A percentile compares a stretch with the other conserved stretches of the same genome.
Evolutionary conservation across 495 filamentous ascomycete species (phyloP).

Genomic region (Hypoxylon intermedium): DNA sequence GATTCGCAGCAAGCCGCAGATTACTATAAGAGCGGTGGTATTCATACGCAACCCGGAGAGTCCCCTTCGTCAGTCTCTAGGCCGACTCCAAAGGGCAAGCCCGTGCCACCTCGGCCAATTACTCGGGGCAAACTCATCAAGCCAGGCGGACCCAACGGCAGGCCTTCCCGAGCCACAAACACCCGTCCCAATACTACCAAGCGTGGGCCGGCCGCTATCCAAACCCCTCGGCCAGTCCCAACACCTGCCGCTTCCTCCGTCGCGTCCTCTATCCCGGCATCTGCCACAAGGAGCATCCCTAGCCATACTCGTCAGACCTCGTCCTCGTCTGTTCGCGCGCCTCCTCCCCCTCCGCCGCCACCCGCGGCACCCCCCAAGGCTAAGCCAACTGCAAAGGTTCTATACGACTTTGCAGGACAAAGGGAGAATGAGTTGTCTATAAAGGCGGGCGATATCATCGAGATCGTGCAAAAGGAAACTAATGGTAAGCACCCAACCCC

Average conservation of each 20-base stretch:
- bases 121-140: conserved; percentile 88
- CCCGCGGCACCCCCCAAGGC: conserved; percentile 73
- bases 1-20: conserved; percentile 79
- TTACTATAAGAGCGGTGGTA: conserved; percentile 88
- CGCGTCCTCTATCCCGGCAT: conserved; percentile 46
- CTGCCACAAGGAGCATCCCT: conserved; percentile 43
- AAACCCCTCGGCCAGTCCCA: conserved; percentile 54
- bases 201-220: conserved; percentile 51
- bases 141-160: conserved; percentile 84
- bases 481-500: conserved; percentile 71
- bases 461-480: conserved; percentile 84
- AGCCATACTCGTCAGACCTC: conserved; percentile 54
- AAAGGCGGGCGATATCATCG: conserved; percentile 76
- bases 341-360: conserved; percentile 73
- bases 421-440: conserved; percentile 81
- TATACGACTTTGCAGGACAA: conserved; percentile 87
- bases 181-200: conserved; percentile 56
- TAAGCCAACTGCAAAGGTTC: conserved; percentile 77
- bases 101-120: conserved; percentile 84
- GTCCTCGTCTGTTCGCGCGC: conserved; percentile 54
- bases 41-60: conserved; percentile 87
- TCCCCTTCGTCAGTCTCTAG: conserved; percentile 80
- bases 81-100: conserved; percentile 85
- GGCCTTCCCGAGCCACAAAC: conserved; percentile 70
- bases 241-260: conserved; percentile 49